Evolutionary conservation across 441 rosid genomes (phyloP), one percentile per base, ranked within the genome.

Genomic region (Euphorbia schlechtendalii): DNA sequence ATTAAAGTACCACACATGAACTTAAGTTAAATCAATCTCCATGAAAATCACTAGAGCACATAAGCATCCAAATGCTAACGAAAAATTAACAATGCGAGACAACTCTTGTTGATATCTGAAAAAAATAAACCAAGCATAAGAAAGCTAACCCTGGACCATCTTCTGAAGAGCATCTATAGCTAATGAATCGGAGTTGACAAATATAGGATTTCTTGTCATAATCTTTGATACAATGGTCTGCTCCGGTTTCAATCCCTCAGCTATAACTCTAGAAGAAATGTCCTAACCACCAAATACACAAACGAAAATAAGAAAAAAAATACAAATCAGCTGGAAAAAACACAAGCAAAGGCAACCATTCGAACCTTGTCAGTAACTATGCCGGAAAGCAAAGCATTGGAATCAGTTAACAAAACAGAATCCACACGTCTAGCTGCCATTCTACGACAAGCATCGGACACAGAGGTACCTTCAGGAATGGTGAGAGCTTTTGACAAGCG

Each of bases 101-200:
- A 43, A 14, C 4, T 12, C 54, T 21, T 28, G n/a, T 61, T 24
- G 30, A 15, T 43, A 13, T 8, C 52, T 10, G 2, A 34, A 32
- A 49, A 30, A 32, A 49, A 6, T 49, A 18, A 36, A 52, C 8
- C 8, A 36, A 36, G 32, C 46, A 40, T 43, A 41, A 2, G 55
- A 66, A 56, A 74, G 58, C 84, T 66, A 69, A 90, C 99, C 99
- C 63, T 88, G 99, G 27, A 90, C 87, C 99, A 93, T 93, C 78
- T 90, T 93, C 71, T 88, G 95, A 61, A 93, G 96, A 60, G 99
- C 99, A 56, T 90, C 96, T 22, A 90, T 87, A 63, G 99, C 99
- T 43, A 88, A 79, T 1, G 99, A 73, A 66, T 88, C 97, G 0
- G 97, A 81, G 8, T 86, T 77, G 54, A 93, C 97, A 71, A 90